Conservation (phyloP, 768 basidiomycete genomes). For the Collybiopsis luxurians region DNA sequence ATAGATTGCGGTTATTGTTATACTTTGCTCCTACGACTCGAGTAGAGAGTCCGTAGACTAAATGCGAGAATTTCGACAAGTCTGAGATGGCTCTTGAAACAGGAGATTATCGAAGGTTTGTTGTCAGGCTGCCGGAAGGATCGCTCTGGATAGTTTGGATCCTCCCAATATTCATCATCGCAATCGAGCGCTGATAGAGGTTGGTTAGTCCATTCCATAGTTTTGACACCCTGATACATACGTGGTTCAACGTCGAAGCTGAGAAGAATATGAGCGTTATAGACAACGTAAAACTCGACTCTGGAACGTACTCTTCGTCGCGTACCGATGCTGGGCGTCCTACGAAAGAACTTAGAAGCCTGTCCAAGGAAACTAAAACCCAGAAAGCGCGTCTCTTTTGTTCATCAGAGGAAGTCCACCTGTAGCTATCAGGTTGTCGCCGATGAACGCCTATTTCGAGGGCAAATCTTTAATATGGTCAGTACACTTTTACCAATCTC, state of each 20-base stretch:
- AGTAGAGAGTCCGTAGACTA: slow-evolving; percentile 10
- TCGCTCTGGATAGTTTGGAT: slow-evolving; percentile 4
- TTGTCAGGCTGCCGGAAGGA: slow-evolving; percentile 11
- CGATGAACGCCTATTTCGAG: slow-evolving; percentile 53
- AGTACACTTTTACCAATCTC: no score
- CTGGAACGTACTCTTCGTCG: slow-evolving; percentile 49
- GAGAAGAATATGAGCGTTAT: slow-evolving; percentile 27
- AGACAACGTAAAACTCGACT: neutral
- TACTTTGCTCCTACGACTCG: neutral
- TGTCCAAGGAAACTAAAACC: slow-evolving; percentile 49
- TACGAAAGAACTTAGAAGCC: slow-evolving; percentile 36
- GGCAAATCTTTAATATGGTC: slow-evolving; percentile 20
- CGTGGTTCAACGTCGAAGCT: slow-evolving; percentile 45
- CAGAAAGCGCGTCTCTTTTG: slow-evolving; percentile 45
- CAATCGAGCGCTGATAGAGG: slow-evolving; percentile 34
- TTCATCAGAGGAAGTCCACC: slow-evolving; percentile 36
- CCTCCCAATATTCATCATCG: slow-evolving; percentile 57
- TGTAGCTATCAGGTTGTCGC: slow-evolving; percentile 21
- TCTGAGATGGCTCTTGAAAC: slow-evolving; percentile 4
- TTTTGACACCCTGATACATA: no score
- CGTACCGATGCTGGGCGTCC: slow-evolving; percentile 55
- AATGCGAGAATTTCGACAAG: slow-evolving; percentile 11
- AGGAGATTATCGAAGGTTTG: slow-evolving; percentile 5
- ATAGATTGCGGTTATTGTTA: no score
- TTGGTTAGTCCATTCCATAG: no score